A percentile compares a stretch with the other conserved stretches of the same genome.
Evolutionary conservation across 2,329 filamentous ascomycete species (phyloP).

Genomic region (Fusarium sp.): DNA sequence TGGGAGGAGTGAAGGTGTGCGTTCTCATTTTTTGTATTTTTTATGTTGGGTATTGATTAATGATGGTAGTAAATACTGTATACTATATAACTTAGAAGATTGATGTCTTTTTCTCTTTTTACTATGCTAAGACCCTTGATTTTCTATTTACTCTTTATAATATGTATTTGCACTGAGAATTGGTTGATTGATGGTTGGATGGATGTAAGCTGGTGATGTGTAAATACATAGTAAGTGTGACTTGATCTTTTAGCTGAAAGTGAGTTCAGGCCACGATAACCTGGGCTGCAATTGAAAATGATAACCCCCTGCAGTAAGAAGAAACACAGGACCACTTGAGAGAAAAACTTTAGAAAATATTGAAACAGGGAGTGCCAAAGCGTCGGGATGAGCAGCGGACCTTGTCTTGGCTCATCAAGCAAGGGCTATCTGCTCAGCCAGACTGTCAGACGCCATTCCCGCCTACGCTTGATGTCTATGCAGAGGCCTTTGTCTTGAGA

Average conservation of each 20-base stretch:
- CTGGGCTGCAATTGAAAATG: neutral
- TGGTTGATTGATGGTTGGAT: neutral
- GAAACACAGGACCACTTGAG: neutral
- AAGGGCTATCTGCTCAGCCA: neutral
- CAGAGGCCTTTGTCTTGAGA: neutral
- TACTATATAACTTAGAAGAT: neutral
- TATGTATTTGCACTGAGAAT: neutral
- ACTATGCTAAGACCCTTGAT: neutral
- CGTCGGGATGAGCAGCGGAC: slow-evolving; percentile 29
- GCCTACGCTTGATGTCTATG: neutral
- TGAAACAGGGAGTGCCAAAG: slow-evolving; percentile 36
- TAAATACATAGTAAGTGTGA: neutral
- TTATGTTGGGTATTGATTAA: neutral
- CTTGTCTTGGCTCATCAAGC: slow-evolving; percentile 8
- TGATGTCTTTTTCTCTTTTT: neutral
- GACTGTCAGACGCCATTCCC: no score
- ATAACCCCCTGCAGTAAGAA: slow-evolving; percentile 23
- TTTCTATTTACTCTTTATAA: neutral
- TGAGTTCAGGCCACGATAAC: neutral
- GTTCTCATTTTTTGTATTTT: slow-evolving; percentile 21
- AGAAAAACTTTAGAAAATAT: slow-evolving; percentile 7
- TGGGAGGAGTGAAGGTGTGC: neutral
- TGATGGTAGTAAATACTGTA: neutral
- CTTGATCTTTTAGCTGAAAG: neutral
- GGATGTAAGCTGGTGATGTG: neutral